Percentiles rank a stretch among this genome's conserved stretches.
Evolutionary conservation across 1,284 basidiomycete genomes (phyloP).

Genomic region (Melampsora americana): DNA sequence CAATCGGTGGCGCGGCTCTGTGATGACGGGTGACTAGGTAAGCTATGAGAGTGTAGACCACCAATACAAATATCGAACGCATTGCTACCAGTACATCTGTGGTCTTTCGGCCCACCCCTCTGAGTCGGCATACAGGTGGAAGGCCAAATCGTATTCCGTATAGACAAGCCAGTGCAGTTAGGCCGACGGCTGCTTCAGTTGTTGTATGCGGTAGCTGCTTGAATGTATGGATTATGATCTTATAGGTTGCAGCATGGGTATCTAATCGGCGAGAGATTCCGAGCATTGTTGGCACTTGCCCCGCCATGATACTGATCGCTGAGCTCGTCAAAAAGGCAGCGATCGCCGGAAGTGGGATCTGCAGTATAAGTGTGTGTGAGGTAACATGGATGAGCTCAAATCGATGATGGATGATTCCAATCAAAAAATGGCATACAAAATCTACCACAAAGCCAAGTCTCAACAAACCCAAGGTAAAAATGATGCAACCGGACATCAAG

Average conservation of each 20-base stretch:
- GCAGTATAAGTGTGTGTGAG: too few relatives aligned
- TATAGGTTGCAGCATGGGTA: slow-evolving; percentile 77
- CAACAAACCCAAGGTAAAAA: not conserved
- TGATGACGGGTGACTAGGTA: slow-evolving; percentile 74
- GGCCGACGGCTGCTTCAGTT: slow-evolving; percentile 84
- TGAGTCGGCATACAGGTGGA: slow-evolving; percentile 55
- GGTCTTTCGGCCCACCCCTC: slow-evolving; percentile 21
- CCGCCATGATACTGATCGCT: slow-evolving; percentile 77
- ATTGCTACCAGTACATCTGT: slow-evolving; percentile 57
- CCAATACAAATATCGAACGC: slow-evolving; percentile 80
- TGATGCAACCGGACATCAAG: not conserved
- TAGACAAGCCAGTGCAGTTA: slow-evolving; percentile 70
- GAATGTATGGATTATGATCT: slow-evolving; percentile 85
- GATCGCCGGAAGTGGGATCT: slow-evolving; percentile 33
- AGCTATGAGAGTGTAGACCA: slow-evolving; percentile 77
- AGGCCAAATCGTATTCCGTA: slow-evolving; percentile 72
- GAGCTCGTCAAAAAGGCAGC: slow-evolving; percentile 72
- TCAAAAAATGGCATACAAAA: not conserved
- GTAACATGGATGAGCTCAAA: not conserved
- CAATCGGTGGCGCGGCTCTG: slow-evolving; percentile 73
- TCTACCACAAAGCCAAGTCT: slow-evolving; percentile 10
- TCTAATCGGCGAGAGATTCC: slow-evolving; percentile 71
- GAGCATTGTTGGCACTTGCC: slow-evolving; percentile 80
- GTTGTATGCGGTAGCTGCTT: slow-evolving; percentile 71
- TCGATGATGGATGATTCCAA: not conserved